phyloP scores from a whole-genome alignment of 2,329 filamentous ascomycete genomes.

The Talaromyces sp. region DNA sequence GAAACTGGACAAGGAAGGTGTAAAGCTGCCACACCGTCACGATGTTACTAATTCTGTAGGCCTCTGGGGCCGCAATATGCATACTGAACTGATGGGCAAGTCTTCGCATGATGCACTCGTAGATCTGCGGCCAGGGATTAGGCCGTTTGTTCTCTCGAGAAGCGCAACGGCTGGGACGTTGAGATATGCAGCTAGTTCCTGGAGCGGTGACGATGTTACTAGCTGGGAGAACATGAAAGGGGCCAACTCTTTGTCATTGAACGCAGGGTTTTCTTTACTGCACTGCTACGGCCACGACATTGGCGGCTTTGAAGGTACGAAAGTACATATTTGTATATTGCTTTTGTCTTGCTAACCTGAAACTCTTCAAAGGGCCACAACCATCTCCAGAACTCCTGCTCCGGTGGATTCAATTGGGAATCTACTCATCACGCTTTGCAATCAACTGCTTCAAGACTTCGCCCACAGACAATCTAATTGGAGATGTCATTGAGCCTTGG shows the following conservation, averaged over 20 bases:
- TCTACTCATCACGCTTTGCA: constrained; percentile 65
- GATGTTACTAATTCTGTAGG: constrained; percentile 49
- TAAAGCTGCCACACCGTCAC: constrained; percentile 28
- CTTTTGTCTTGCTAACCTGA: background rate
- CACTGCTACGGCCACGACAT: constrained; percentile 71
- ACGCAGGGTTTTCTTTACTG: constrained; percentile 62
- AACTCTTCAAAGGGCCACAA: constrained; percentile 47
- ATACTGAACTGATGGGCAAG: constrained; percentile 68
- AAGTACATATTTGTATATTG: background rate
- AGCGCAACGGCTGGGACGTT: constrained; percentile 67
- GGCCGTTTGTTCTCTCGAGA: constrained; percentile 65
- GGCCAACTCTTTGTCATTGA: constrained; percentile 63
- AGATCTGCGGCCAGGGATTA: constrained; percentile 52
- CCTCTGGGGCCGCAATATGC: constrained; percentile 63
- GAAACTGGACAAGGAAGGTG: constrained; percentile 45
- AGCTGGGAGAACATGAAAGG: constrained; percentile 70
- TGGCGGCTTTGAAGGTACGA: constrained; percentile 63
- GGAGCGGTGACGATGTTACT: constrained; percentile 71
- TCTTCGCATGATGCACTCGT: constrained; percentile 64
- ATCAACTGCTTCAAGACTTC: constrained; percentile 77
- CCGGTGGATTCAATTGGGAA: constrained; percentile 68
- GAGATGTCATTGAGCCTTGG: constrained; percentile 73
- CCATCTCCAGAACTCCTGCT: constrained; percentile 66
- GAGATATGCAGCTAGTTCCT: constrained; percentile 64
- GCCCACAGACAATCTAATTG: constrained; percentile 58